Conservation (phyloP, 2,329 filamentous ascomycete genomes). For the Mollisiaceae sp. region DNA sequence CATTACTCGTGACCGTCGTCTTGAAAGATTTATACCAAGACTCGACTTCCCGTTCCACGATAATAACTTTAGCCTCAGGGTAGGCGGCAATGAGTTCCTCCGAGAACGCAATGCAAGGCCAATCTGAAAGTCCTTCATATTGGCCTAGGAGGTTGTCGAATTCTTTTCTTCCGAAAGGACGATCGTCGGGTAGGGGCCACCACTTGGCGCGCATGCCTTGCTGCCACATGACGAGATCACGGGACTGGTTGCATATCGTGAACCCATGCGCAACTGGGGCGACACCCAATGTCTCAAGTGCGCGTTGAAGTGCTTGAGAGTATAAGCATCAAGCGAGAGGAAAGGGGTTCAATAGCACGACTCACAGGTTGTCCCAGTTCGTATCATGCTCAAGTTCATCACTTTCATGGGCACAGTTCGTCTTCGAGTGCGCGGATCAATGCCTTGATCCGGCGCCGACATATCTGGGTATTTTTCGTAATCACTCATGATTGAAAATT, state of each 20-base stretch:
- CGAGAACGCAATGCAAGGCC: constrained; percentile 2
- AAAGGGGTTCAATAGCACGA: not conserved
- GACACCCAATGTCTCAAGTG: not conserved
- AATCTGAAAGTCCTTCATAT: constrained; percentile 3
- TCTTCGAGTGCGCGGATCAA: not conserved
- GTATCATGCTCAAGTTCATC: constrained; percentile 9
- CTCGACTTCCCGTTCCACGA: not conserved
- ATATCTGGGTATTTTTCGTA: constrained; percentile 5
- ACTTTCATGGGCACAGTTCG: constrained; percentile 6
- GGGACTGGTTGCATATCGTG: not conserved
- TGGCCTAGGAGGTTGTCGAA: constrained; percentile 2
- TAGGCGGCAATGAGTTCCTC: not conserved
- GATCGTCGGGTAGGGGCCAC: not conserved
- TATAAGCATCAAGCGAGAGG: not conserved
- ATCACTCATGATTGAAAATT: constrained; percentile 1
- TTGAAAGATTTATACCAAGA: constrained; percentile 1
- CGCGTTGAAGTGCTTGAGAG: not conserved
- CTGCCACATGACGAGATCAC: not conserved
- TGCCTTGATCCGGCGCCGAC: not conserved
- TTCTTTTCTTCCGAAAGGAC: not conserved
- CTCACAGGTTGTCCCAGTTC: constrained; percentile 7
- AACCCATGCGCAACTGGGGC: not conserved
- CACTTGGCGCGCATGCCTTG: not conserved
- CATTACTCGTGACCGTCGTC: not conserved
- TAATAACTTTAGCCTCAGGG: not conserved